phyloP scores from a whole-genome alignment of 2,329 filamentous ascomycete species.

The Botrytis aclada region DNA sequence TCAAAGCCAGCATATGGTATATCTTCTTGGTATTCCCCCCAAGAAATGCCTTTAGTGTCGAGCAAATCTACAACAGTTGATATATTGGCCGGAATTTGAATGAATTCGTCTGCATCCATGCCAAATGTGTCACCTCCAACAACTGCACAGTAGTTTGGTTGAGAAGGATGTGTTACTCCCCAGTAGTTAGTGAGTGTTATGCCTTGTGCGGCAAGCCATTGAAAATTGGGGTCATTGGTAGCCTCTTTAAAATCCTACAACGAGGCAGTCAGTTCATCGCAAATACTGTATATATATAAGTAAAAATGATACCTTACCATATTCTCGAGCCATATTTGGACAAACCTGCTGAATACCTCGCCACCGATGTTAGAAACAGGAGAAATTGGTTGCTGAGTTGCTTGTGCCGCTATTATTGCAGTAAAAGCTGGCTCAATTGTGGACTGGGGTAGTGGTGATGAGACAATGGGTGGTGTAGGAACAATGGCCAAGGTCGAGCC shows the following conservation, averaged over 20 bases:
- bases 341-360: slow-evolving; percentile 56
- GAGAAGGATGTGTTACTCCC: slow-evolving; percentile 56
- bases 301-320: slow-evolving; percentile 37
- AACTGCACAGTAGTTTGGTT: slow-evolving; percentile 62
- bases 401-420: slow-evolving; percentile 41
- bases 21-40: slow-evolving; percentile 54
- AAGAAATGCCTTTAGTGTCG: slow-evolving; percentile 47
- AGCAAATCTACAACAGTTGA: slow-evolving; percentile 50
- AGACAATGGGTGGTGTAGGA: neutral
- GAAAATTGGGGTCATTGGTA: slow-evolving; percentile 43
- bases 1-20: slow-evolving; percentile 50
- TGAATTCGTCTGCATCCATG: slow-evolving; percentile 52
- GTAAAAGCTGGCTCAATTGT: slow-evolving; percentile 27
- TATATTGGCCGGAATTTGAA: slow-evolving; percentile 43
- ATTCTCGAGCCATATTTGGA: slow-evolving; percentile 60
- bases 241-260: slow-evolving; percentile 20
- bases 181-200: slow-evolving; percentile 53
- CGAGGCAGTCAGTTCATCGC: neutral
- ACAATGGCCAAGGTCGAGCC: neutral
- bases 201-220: slow-evolving; percentile 51
- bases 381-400: slow-evolving; percentile 45
- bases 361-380: slow-evolving; percentile 50
- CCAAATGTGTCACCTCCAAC: slow-evolving; percentile 57
- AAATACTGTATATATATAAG: neutral
- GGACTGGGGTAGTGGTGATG: slow-evolving; percentile 11